These are phyloP conservation scores for Thelonectria olida DNA, from an alignment of 2,329 filamentous ascomycete genomes.

Conservation along the genomic window DNA sequence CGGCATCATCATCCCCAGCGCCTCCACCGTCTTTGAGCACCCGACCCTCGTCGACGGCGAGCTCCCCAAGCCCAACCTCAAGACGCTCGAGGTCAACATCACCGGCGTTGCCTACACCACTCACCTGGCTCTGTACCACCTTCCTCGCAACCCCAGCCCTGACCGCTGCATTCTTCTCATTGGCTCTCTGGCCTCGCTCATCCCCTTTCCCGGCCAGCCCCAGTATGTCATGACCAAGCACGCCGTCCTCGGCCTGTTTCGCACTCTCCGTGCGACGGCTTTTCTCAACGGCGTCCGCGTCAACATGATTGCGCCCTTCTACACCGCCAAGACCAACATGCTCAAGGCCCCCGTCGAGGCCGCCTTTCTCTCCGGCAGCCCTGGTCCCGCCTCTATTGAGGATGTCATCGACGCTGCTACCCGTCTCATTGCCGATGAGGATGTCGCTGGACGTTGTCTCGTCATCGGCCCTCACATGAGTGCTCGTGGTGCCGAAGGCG, in stretches of 20 bases:
- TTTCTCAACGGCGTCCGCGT: constrained; percentile 62
- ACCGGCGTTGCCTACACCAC: constrained; percentile 72
- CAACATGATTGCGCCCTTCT: constrained; percentile 75
- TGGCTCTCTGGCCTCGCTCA: constrained; percentile 67
- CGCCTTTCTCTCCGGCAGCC: constrained; percentile 62
- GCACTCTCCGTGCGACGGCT: constrained; percentile 62
- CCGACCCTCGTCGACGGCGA: constrained; percentile 54
- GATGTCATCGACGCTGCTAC: constrained; percentile 73
- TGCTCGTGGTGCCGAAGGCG: constrained; percentile 24
- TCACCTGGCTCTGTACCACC: constrained; percentile 66
- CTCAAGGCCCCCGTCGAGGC: constrained; percentile 58
- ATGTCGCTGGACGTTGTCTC: constrained; percentile 65
- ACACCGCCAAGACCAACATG: constrained; percentile 66
- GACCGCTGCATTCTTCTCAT: constrained; percentile 68
- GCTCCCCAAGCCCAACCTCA: constrained; percentile 57
- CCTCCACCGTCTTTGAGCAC: constrained; percentile 54
- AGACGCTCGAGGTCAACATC: constrained; percentile 69
- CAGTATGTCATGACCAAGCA: constrained; percentile 73
- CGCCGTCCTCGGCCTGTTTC: constrained; percentile 71
- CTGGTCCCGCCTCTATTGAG: constrained; percentile 58
- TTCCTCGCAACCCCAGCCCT: constrained; percentile 32
- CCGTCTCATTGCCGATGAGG: constrained; percentile 66
- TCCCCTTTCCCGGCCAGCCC: constrained; percentile 53
- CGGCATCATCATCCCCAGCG: constrained; percentile 58
- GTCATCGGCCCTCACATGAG: constrained; percentile 64